These are phyloP conservation scores for Glonium stellatum DNA, from an alignment of 495 filamentous ascomycete species.

Conservation along the genomic window DNA sequence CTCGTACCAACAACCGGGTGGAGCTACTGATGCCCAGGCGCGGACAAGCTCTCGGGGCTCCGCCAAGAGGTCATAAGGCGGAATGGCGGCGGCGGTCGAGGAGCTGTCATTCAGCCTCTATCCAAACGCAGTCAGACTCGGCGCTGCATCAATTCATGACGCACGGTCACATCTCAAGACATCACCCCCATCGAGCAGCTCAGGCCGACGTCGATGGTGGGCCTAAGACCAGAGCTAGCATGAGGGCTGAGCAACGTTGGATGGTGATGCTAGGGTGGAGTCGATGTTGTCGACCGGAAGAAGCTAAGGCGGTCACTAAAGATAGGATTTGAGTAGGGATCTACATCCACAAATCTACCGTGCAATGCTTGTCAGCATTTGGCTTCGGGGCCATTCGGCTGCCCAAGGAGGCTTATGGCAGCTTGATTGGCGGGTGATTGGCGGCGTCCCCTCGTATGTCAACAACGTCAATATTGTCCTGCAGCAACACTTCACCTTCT, in stretches of 20 bases:
- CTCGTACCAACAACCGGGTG: not conserved
- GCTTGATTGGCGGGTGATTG: not conserved
- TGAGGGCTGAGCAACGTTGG: not conserved
- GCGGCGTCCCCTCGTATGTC: not conserved
- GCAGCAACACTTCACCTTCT: not conserved
- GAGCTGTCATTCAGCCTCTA: no score
- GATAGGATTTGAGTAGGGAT: not conserved
- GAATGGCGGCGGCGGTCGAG: no score
- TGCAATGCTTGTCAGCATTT: not conserved
- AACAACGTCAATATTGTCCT: not conserved
- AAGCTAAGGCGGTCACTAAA: not conserved
- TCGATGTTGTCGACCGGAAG: not conserved
- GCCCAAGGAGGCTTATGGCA: not conserved
- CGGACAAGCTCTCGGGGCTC: no score
- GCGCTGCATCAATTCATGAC: no score
- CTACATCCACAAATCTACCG: not conserved
- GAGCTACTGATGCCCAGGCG: no score
- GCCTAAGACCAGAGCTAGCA: not conserved
- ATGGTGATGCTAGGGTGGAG: not conserved
- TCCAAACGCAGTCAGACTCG: no score
- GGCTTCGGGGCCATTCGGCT: not conserved
- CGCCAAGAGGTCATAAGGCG: no score
- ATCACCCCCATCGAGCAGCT: no score
- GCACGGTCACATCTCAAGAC: no score
- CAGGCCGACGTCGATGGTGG: not conserved